A percentile compares a stretch with the other conserved stretches of the same genome.
phyloP scores from a whole-genome alignment of 1,284 basidiomycete genomes.

The Heimioporus retisporus region DNA sequence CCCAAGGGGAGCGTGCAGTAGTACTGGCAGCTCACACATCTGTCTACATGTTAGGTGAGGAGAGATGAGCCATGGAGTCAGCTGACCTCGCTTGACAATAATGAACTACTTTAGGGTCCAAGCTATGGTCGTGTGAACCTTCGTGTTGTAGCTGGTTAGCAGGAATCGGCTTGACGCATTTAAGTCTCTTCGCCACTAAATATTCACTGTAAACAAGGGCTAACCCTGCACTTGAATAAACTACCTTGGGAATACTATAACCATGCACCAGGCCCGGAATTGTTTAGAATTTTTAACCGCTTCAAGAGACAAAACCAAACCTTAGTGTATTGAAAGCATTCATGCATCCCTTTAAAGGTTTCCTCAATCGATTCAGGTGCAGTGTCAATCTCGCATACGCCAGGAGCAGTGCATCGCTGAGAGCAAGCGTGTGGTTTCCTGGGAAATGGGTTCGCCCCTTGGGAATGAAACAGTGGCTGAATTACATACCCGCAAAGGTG shows the following conservation, averaged over 20 bases:
- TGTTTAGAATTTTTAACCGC: neutral
- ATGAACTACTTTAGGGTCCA: slow-evolving; percentile 52
- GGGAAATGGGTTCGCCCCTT: neutral
- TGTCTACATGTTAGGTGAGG: slow-evolving; percentile 27
- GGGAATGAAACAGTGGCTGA: slow-evolving; percentile 26
- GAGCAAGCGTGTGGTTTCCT: slow-evolving; percentile 58
- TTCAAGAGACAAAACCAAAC: slow-evolving; percentile 32
- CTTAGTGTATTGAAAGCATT: slow-evolving; percentile 59
- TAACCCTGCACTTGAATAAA: neutral
- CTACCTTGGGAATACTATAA: slow-evolving; percentile 37
- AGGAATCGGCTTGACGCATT: slow-evolving; percentile 58
- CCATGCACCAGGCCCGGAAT: neutral
- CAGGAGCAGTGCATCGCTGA: slow-evolving; percentile 52
- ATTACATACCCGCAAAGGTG: slow-evolving; percentile 69
- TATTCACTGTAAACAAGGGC: neutral
- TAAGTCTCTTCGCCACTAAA: slow-evolving; percentile 59
- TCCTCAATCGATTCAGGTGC: slow-evolving; percentile 64
- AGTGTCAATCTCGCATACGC: slow-evolving; percentile 65
- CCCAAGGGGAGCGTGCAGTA: slow-evolving; percentile 66
- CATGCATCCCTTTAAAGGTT: slow-evolving; percentile 59
- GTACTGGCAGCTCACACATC: slow-evolving; percentile 65
- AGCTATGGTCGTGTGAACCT: slow-evolving; percentile 59
- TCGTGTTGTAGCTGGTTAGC: slow-evolving; percentile 51
- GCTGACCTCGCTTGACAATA: slow-evolving; percentile 60
- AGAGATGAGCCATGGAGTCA: neutral